Base-by-base conservation (phyloP, 306 rosid species). In the Cucurbita pepo region DNA sequence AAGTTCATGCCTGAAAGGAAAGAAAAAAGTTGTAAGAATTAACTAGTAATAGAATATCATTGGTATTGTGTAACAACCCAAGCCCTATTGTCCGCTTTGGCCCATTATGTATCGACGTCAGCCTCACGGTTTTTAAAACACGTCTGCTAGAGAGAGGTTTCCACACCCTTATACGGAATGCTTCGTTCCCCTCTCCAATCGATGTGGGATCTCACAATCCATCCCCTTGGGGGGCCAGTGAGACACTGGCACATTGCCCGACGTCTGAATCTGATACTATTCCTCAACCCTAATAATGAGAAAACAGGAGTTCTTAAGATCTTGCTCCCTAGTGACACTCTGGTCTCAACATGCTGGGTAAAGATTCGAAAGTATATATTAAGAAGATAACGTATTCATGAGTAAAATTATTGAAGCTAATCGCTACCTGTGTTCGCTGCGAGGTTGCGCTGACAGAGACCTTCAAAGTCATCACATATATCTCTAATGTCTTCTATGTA, bases 361-460 rank as follows among this genome's bases (percentile, higher is more conserved):
- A 64, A 9, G 30, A 41, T 64, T 64, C 9, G 52, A 64, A 6
- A 64, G 16, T 40, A 40, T 9, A 41, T n/a, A 52, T 41, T 18
- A 19, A 66, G 45, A 11, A 66, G 55, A n/a, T 62, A 38, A 38
- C 1, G 51, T 7, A 10, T 43, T 40, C 50, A 43, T 1, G 19
- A 10, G 3, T 45, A 1, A 19, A 66, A 21, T 22, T 66, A 16
- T 44, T 6, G 72, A 45, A 47, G 41, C 13, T 4, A 11, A 3
- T 22, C 41, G 22, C 71, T 43, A 88, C 93, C 90, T 82, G 93
- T 84, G 72, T 94, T 91, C 45, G 92, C 99, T 0, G 94, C 97
- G 80, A 94, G 96, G 77, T 94, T 94, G 75, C 92, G 95, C 73
- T 94, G 97, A 83, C 99, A 94, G 67, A 94, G 97, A 82, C 88